Evolutionary conservation across 148 eudicot genomes (phyloP).

Genomic region (Rhododendron kiyosumense): DNA sequence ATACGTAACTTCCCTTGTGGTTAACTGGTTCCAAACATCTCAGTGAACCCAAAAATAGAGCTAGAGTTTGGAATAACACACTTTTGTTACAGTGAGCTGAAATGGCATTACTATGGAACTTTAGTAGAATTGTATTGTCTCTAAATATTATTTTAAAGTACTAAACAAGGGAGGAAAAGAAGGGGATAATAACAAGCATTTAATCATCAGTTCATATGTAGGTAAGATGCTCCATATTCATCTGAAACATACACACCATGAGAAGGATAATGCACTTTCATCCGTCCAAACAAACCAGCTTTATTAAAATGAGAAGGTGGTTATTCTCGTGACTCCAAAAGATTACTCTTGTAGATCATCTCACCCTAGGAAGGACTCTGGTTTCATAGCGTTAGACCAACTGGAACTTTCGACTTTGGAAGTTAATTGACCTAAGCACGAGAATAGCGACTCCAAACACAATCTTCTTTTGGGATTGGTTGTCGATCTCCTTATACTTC

Average conservation of each 20-base stretch:
- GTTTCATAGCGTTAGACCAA: neutral
- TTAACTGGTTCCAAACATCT: neutral
- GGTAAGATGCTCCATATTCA: neutral
- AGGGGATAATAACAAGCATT: neutral
- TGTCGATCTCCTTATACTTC: too few species aligned
- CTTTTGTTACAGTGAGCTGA: neutral
- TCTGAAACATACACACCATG: neutral
- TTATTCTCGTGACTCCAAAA: neutral
- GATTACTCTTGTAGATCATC: neutral
- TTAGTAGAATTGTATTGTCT: neutral
- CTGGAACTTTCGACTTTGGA: neutral
- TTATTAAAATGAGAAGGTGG: neutral
- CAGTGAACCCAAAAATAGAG: neutral
- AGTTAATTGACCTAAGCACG: neutral
- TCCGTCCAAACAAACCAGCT: neutral
- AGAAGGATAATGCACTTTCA: neutral
- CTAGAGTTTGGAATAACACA: neutral
- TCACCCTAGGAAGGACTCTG: neutral
- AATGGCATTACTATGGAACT: neutral
- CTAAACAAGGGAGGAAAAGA: neutral
- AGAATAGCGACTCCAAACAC: neutral
- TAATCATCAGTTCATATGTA: neutral
- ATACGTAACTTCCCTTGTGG: neutral
- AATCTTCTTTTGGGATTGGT: neutral
- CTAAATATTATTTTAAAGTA: neutral